phyloP scores from a whole-genome alignment of 2,329 filamentous ascomycete genomes.

The Sarocladium brachiariae region DNA sequence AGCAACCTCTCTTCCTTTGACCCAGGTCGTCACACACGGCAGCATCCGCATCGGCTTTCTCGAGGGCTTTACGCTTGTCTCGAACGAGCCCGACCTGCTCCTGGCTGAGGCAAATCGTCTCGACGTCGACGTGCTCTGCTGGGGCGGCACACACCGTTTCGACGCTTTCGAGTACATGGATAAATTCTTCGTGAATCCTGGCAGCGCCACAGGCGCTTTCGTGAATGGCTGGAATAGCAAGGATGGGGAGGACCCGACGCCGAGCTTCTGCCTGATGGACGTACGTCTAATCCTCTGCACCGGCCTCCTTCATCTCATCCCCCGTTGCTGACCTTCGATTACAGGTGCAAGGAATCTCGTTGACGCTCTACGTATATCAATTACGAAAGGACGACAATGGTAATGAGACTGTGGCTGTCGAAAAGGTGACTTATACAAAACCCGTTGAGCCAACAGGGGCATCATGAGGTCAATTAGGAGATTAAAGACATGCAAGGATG shows the following conservation, averaged over 20 bases:
- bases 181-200: conserved; percentile 67
- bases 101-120: conserved; percentile 62
- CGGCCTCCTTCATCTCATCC: no score
- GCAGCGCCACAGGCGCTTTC: conserved; percentile 59
- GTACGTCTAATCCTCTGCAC: conserved; percentile 47
- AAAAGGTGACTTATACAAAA: conserved; percentile 83
- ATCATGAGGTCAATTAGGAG: conserved; percentile 29
- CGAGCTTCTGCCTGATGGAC: conserved; percentile 97
- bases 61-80: conserved; percentile 62
- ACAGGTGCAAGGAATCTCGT: conserved; percentile 89
- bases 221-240: conserved; percentile 46
- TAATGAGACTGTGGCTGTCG: conserved; percentile 71
- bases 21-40: conserved; percentile 60
- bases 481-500: neutral
- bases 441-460: conserved; percentile 53
- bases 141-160: conserved; percentile 61
- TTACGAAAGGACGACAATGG: conserved; percentile 70
- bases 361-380: conserved; percentile 93
- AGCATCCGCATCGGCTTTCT: conserved; percentile 59
- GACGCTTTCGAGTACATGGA: conserved; percentile 69
- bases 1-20: conserved; percentile 57
- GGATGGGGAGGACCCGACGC: conserved; percentile 66
- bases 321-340: conserved; percentile 16
- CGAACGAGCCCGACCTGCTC: conserved; percentile 58
- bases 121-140: conserved; percentile 63